Conservation (phyloP, 1,284 basidiomycete species). For the Malassezia obtusa region DNA sequence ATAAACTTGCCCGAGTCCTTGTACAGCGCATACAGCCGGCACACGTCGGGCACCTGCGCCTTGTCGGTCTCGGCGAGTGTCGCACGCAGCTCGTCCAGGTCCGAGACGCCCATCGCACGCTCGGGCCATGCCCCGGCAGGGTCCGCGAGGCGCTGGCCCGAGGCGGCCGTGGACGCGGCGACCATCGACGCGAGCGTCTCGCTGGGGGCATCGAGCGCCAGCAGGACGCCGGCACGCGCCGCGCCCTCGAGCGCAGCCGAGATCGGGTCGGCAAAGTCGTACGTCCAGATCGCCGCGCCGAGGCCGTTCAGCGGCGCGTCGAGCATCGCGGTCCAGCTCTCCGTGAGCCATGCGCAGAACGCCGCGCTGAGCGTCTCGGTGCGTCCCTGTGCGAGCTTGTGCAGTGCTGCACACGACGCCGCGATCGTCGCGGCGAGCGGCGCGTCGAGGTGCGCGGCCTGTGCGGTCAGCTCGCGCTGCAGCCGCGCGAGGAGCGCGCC, state of each 20-base stretch:
- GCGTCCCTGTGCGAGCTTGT: background rate
- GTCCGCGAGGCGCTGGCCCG: conserved; percentile 3
- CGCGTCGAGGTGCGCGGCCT: background rate
- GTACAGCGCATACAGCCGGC: conserved; percentile 30
- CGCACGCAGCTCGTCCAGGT: conserved; percentile 7
- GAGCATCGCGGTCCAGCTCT: background rate
- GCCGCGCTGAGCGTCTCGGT: background rate
- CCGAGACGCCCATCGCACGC: background rate
- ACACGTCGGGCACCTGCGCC: conserved; percentile 29
- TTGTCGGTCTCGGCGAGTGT: background rate
- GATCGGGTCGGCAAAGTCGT: conserved; percentile 16
- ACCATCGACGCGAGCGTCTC: conserved; percentile 13
- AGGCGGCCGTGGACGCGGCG: background rate
- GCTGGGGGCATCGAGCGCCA: conserved; percentile 11
- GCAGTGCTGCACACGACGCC: background rate
- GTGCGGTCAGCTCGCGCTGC: background rate
- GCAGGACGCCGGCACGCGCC: conserved; percentile 3
- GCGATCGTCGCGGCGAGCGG: background rate
- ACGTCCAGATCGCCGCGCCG: conserved; percentile 12
- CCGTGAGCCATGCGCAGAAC: background rate
- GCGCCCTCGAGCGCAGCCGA: conserved; percentile 10
- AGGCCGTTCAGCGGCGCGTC: background rate
- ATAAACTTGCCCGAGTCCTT: conserved; percentile 37
- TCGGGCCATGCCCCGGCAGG: conserved; percentile 5
- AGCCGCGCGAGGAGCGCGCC: background rate